A percentile compares a stretch with the other conserved stretches of the same genome.
phyloP scores from a whole-genome alignment of 305 asterid genomes.

The Fraxinus velutina region DNA sequence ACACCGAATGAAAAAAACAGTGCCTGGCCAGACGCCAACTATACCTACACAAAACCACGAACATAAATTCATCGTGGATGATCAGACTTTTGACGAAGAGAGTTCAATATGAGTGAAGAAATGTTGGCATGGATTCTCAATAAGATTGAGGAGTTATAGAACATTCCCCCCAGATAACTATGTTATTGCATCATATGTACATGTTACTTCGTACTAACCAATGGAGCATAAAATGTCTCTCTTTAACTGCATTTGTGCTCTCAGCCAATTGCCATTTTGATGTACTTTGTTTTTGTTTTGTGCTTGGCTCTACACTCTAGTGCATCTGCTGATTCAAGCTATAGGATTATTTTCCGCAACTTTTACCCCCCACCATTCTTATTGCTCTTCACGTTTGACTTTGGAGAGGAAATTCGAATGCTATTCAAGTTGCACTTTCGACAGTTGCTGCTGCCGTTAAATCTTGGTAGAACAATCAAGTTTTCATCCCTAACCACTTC shows the following conservation, averaged over 20 bases:
- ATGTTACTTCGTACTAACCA: neutral
- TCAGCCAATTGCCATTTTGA: neutral
- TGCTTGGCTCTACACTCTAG: neutral
- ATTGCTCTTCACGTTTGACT: neutral
- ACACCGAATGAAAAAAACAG: slow-evolving; percentile 10
- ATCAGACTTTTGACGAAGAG: slow-evolving; percentile 42
- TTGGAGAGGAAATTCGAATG: neutral
- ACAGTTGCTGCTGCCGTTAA: neutral
- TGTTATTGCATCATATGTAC: neutral
- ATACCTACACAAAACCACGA: slow-evolving; percentile 52
- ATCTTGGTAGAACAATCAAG: slow-evolving; percentile 14
- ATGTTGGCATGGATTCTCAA: slow-evolving; percentile 67
- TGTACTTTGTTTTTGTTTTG: neutral
- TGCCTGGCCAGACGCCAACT: neutral
- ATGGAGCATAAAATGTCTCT: neutral
- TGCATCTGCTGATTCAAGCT: neutral
- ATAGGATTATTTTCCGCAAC: neutral
- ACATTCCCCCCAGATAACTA: neutral
- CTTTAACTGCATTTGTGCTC: neutral
- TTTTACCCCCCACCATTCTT: no score
- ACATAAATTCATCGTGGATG: slow-evolving; percentile 51
- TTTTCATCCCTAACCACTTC: slow-evolving; percentile 22
- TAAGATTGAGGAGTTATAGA: slow-evolving; percentile 63
- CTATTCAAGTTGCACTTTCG: neutral
- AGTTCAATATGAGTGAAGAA: slow-evolving; percentile 45